Evolutionary conservation across 352 stramenopile species (phyloP).

Genomic region (Globisporangium parvum): DNA sequence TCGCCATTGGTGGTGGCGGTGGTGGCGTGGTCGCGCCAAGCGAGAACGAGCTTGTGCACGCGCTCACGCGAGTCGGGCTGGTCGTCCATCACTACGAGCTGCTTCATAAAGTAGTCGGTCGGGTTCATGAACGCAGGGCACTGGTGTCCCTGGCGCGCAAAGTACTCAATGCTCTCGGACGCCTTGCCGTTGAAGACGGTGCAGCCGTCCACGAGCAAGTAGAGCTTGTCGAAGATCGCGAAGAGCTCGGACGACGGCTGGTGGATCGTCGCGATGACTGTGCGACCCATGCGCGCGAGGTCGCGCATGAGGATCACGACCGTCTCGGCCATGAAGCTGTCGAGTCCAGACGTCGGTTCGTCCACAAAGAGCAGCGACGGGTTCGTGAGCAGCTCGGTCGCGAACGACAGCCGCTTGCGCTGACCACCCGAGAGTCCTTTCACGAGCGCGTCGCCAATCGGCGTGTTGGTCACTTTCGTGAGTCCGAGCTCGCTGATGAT

Average conservation of each 20-base stretch:
- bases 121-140: slow-evolving; percentile 38
- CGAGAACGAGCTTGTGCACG: slow-evolving; percentile 17
- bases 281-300: slow-evolving; percentile 68
- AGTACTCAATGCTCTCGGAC: slow-evolving; percentile 29
- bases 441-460: slow-evolving; percentile 30
- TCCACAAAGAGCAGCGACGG: slow-evolving; percentile 73
- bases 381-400: slow-evolving; percentile 72
- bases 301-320: slow-evolving; percentile 33
- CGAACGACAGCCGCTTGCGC: slow-evolving; percentile 72
- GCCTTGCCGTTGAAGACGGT: slow-evolving; percentile 33
- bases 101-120: slow-evolving; percentile 40
- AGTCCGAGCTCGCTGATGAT: slow-evolving; percentile 43
- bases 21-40: slow-evolving; percentile 11
- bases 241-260: slow-evolving; percentile 55
- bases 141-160: slow-evolving; percentile 20
- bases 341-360: slow-evolving; percentile 59
- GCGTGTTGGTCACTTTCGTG: slow-evolving; percentile 33
- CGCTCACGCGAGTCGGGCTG: slow-evolving; percentile 16
- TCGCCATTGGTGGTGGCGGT: background rate
- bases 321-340: slow-evolving; percentile 35
- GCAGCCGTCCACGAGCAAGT: slow-evolving; percentile 28
- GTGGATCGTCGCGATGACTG: slow-evolving; percentile 84
- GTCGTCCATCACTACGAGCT: slow-evolving; percentile 28
- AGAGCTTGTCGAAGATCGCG: slow-evolving; percentile 31
- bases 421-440: slow-evolving; percentile 66